phyloP scores from a whole-genome alignment of 495 filamentous ascomycete genomes.

The Haplographium delicatum region DNA sequence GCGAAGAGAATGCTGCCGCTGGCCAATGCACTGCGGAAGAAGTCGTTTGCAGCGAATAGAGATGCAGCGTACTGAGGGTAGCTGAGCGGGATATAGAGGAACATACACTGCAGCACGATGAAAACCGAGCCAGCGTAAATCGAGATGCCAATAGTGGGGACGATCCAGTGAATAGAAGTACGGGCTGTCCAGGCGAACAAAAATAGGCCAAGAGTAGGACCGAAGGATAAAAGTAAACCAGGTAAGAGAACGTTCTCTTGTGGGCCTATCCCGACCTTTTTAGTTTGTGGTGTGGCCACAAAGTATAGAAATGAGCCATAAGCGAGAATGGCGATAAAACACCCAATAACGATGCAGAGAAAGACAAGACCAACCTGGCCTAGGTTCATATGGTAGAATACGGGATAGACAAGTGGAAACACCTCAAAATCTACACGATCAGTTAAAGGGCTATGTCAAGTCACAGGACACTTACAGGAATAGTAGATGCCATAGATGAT shows the following conservation, averaged over 20 bases:
- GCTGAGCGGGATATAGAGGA: constrained; percentile 56
- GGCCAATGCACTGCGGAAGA: constrained; percentile 41
- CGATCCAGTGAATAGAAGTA: constrained; percentile 48
- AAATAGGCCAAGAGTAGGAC: constrained; percentile 51
- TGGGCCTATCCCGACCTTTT: constrained; percentile 34
- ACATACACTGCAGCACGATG: constrained; percentile 62
- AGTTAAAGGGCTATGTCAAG: neutral
- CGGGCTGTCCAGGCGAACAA: constrained; percentile 59
- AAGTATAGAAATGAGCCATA: constrained; percentile 46
- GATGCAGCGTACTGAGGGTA: constrained; percentile 47
- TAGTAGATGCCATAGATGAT: constrained; percentile 63
- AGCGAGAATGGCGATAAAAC: constrained; percentile 39
- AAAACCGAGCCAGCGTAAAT: constrained; percentile 45
- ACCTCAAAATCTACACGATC: constrained; percentile 36
- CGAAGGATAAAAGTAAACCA: constrained; percentile 41
- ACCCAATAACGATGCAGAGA: constrained; percentile 51
- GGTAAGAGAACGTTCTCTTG: constrained; percentile 49
- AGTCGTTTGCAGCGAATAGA: constrained; percentile 50
- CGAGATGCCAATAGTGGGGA: constrained; percentile 38
- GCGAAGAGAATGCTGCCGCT: constrained; percentile 46
- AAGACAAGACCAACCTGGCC: constrained; percentile 57
- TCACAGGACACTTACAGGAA: constrained; percentile 56
- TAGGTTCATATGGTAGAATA: constrained; percentile 53
- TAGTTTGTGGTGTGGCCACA: constrained; percentile 40
- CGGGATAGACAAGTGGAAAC: constrained; percentile 60